Evolutionary conservation across 768 basidiomycete genomes (phyloP), one percentile per base, ranked within the genome.

Genomic region (Amanita pseudoporphyria): DNA sequence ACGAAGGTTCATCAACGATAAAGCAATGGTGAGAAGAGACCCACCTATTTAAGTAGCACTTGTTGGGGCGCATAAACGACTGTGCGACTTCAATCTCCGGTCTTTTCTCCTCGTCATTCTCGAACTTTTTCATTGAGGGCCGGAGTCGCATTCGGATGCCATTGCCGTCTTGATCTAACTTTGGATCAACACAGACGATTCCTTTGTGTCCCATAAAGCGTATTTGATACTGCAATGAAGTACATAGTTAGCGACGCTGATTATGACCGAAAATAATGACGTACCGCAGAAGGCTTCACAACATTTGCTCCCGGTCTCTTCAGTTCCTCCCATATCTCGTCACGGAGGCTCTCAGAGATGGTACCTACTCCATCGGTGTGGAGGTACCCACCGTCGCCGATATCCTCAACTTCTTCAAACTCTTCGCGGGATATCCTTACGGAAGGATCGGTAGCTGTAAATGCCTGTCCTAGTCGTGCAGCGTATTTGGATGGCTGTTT

Each of bases 151-250:
- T 85, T 14, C 72, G 73, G 43, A 82, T 76, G 0, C 79, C 79
- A 37, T 63, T 54, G 13, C 67, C 56, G 14, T 64, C 55, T 41
- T 66, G 65, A 42, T 74, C 65, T 2, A 87, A 60, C 35, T 72
- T 62, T 44, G 64, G 63, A 56, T 92, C 88, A 9, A 91, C 72
- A 3, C 67, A 72, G 1, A 92, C 84, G 19, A 92, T 77, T 0
- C 90, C 91, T 62, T 93, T 93, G 64, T 73, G 88, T 16, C 87
- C 89, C 39, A 91, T 61, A 60, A 91, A 85, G 40, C 90, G 79
- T 43, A 91, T 89, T 66, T 87, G 87, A 60, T 81, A 85, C 74
- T 84, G 48, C 21, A n/a, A 38, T 21, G n/a, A n/a, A n/a, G n/a
- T n/a, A n/a, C 30, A 52, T 39, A 47, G 32, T 50, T 36, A 46